Conservation (phyloP, 169 alveolate genomes). For the Babesia divergens region DNA sequence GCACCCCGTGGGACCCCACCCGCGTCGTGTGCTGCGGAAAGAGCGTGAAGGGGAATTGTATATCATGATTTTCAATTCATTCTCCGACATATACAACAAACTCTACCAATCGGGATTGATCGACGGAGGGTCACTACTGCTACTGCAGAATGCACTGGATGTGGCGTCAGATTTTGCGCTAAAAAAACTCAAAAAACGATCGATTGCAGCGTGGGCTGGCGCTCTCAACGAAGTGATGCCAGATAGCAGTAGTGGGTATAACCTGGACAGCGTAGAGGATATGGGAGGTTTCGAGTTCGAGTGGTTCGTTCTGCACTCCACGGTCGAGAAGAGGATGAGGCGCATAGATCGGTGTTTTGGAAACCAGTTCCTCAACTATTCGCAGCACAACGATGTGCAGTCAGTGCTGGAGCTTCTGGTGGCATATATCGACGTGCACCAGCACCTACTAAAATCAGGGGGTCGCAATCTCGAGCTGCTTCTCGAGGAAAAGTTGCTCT, state of each 20-base stretch:
- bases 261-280: slow-evolving; percentile 10
- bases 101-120: slow-evolving; percentile 73
- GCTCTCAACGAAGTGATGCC: slow-evolving; percentile 36
- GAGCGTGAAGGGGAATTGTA: slow-evolving; percentile 81
- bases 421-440: slow-evolving; percentile 83
- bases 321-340: slow-evolving; percentile 22
- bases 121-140: slow-evolving; percentile 77
- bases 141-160: slow-evolving; percentile 71
- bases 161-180: slow-evolving; percentile 78
- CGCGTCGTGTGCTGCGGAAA: slow-evolving; percentile 53
- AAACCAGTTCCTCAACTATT: slow-evolving; percentile 23
- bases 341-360: slow-evolving; percentile 26
- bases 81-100: slow-evolving; percentile 75
- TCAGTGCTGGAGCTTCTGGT: slow-evolving; percentile 69
- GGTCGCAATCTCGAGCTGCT: slow-evolving; percentile 71
- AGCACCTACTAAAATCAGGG: slow-evolving; percentile 74
- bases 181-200: slow-evolving; percentile 74
- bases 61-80: slow-evolving; percentile 80
- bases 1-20: background rate
- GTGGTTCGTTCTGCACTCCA: slow-evolving; percentile 55
- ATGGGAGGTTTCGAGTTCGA: slow-evolving; percentile 66
- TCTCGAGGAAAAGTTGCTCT: slow-evolving; percentile 67
- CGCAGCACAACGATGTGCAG: slow-evolving; percentile 23
- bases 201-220: slow-evolving; percentile 73
- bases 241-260: background rate